phyloP scores from a whole-genome alignment of 805 yeast genomes.

The Kurtzmaniella fragi region DNA sequence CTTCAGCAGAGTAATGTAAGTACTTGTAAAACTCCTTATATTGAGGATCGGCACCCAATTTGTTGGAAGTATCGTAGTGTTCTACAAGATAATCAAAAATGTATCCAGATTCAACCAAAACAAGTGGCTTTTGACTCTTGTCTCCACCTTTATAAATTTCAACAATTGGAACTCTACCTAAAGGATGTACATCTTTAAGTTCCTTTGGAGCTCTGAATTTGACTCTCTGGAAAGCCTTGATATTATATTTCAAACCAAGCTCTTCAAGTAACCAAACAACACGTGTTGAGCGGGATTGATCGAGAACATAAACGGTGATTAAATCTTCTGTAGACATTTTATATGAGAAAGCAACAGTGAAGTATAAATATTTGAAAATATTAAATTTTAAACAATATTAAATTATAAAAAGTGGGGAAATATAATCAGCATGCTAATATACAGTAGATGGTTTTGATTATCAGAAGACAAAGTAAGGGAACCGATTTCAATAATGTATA shows the following conservation, averaged over 20 bases:
- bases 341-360: no score
- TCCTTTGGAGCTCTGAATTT: slow-evolving; percentile 29
- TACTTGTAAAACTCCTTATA: slow-evolving; percentile 44
- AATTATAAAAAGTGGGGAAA: no score
- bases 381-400: no score
- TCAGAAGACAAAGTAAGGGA: no score
- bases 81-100: slow-evolving; percentile 49
- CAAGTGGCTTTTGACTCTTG: slow-evolving; percentile 7
- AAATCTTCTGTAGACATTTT: no score
- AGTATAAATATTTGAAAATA: no score
- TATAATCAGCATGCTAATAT: no score
- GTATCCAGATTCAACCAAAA: slow-evolving; percentile 56
- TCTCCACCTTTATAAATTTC: slow-evolving; percentile 21
- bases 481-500: no score
- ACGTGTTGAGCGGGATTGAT: slow-evolving; percentile 31
- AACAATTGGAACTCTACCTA: slow-evolving; percentile 30
- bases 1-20: slow-evolving; percentile 57
- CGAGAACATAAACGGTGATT: slow-evolving; percentile 13
- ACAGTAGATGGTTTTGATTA: no score
- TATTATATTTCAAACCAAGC: slow-evolving; percentile 26
- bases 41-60: slow-evolving; percentile 31
- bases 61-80: slow-evolving; percentile 42
- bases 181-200: slow-evolving; percentile 26
- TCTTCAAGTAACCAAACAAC: slow-evolving; percentile 35
- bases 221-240: slow-evolving; percentile 23